These are phyloP conservation scores for Abelmoschus esculentus DNA, from an alignment of 345 rosid genomes.

Conservation along the genomic window DNA sequence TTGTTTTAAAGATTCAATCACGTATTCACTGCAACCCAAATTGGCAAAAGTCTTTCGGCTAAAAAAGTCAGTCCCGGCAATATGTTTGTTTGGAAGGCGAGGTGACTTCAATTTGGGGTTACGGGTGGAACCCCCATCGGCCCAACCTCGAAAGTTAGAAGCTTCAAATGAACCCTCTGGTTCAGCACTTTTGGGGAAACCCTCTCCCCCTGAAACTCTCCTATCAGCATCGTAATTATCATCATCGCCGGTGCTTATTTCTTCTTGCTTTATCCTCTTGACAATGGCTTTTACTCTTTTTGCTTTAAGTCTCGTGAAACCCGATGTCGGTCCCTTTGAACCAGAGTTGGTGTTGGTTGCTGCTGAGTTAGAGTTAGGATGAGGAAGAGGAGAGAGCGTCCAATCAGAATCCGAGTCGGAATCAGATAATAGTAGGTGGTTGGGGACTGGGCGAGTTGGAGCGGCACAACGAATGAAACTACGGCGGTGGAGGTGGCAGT, in stretches of 20 bases:
- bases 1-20: conserved; percentile 57
- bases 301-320: conserved; percentile 54
- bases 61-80: conserved; percentile 48
- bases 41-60: conserved; percentile 63
- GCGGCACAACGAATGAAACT: not conserved
- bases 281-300: conserved; percentile 53
- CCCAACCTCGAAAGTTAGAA: conserved; percentile 49
- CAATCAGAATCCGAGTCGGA: not conserved
- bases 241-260: not conserved
- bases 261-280: conserved; percentile 32
- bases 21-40: conserved; percentile 59
- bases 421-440: not conserved
- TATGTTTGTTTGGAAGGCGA: conserved; percentile 19
- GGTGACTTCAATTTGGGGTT: conserved; percentile 20
- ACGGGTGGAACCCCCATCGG: conserved; percentile 25
- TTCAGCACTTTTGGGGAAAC: conserved; percentile 17
- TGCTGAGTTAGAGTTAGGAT: not conserved
- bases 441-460: not conserved
- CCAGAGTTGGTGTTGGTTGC: conserved; percentile 1
- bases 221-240: not conserved
- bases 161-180: conserved; percentile 22
- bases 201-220: not conserved
- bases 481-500: not conserved
- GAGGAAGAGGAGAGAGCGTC: not conserved
- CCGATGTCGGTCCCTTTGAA: conserved; percentile 16